These are phyloP conservation scores for Obba rivulosa DNA, from an alignment of 768 basidiomycete species.

Conservation along the genomic window DNA sequence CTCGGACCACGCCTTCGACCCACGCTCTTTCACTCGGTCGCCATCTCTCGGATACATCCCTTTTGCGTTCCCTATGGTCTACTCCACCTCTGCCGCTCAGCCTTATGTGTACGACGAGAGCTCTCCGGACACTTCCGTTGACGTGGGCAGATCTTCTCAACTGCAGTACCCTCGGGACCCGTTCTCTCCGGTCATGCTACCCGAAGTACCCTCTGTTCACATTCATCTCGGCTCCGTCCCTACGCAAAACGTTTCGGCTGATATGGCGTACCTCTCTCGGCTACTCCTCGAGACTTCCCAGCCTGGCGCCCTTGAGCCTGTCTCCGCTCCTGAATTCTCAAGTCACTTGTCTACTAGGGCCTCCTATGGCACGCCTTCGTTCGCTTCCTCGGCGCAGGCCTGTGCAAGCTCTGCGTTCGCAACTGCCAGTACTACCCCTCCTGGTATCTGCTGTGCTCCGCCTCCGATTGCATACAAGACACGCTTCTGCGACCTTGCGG, in stretches of 20 bases:
- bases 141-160: too few species aligned
- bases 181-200: not conserved
- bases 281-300: slow-evolving; percentile 1
- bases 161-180: not conserved
- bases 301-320: not conserved
- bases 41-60: slow-evolving; percentile 5
- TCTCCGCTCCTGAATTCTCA: not conserved
- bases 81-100: not conserved
- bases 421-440: not conserved
- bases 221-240: not conserved
- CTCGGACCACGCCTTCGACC: not conserved
- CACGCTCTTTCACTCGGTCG: slow-evolving; percentile 3
- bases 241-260: not conserved
- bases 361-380: not conserved
- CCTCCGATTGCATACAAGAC: slow-evolving; percentile 14
- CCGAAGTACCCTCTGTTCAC: not conserved
- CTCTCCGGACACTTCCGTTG: not conserved
- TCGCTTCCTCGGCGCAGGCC: slow-evolving; percentile 1
- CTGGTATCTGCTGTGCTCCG: not conserved
- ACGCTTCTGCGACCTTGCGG: slow-evolving; percentile 9
- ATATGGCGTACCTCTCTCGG: slow-evolving; percentile 2
- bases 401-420: not conserved
- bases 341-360: slow-evolving; percentile 1
- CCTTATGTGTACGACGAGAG: not conserved
- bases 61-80: not conserved